Evolutionary conservation across 495 filamentous ascomycete species (phyloP), one percentile per base, ranked within the genome.

Genomic region (Penicillium robsamsonii): DNA sequence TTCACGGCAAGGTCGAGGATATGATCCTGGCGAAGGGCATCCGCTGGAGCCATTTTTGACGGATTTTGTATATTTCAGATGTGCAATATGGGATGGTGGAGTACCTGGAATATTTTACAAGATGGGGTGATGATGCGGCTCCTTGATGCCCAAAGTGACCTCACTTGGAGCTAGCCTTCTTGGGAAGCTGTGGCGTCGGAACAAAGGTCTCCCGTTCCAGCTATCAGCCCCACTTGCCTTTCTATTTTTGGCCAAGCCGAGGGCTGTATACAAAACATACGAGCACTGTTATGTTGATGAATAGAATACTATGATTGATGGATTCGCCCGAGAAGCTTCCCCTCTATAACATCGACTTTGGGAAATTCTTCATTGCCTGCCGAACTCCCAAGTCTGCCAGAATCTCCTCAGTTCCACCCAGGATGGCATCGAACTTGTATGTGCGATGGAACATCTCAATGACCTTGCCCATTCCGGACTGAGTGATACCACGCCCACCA

Each of bases 341-440:
- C 12, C 20, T 63, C 55, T 82, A 93, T 64, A 95, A 69, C 80
- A 91, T 89, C 20, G 87, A 82, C 75, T 92, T 92, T 33, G 90
- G 89, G 77, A 94, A 90, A 51, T 80, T 80, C 75, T 85, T 89
- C 75, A 92, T 80, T 10, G 90, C 91, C 75, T 93, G 89, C 53
- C 89, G 77, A 2, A 94, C 89, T 17, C 89, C 90, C 52, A 94
- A 67, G 70, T 96, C 90, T 4, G 83, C 89, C 50, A 96, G 69
- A 52, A 94, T 85, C 74, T 94, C 90, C 72, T 96, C 90, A 12
- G 89, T 86, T 3, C 90, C 90, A 48, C 91, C 90, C 5, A 96
- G 71, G 58, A 96, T 92, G 13, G 91, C 84, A 71, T 96, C 90
- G 63, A 94, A 94, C 76, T 94, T 94, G 72, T 94, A 93, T 0